Evolutionary conservation across 371 early-diverging fungal genomes (phyloP), one percentile per base, ranked within the genome.

Genomic region (Syncephalastrum racemosum): DNA sequence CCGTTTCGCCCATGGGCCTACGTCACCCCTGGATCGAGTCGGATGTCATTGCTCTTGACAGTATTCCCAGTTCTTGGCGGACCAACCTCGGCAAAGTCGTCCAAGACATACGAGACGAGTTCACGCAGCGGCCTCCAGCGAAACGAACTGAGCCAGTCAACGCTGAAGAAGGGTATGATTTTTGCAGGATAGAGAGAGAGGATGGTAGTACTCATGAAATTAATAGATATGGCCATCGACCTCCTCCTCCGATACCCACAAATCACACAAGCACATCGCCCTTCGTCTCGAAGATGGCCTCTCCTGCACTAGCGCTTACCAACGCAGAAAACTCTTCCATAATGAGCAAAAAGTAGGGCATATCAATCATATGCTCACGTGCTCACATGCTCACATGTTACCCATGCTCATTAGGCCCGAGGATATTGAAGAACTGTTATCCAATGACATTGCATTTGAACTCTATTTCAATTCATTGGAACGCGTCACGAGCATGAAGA

Each of bases 21-120:
- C 56, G 75, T 16, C 85, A 84, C 62, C 78, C 82, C 15, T 81
- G 79, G 77, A 68, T 84, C 14, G 82, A 84, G 15, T 63, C 75
- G 12, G 77, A 77, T 49, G 75, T 75, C 13, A 69, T 84, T 49
- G 60, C 77, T 50, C 66, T 69, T 42, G 75, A 72, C 64, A 23
- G 54, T 72, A 24, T 54, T 52, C 14, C 43, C 24, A 25, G 14
- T 23, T 18, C 51, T 3, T 42, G 39, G 18, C 68, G 66, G 36
- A 64, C 70, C 6, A 77, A 73, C 56, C 59, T 84, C 16, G 85
- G 85, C 4, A 59, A 62, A 31, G 50, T 82, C 25, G 71, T 82
- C n/a, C 75, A 75, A 55, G 80, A 79, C 41, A 79, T 84, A 44
- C 62, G 66, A 2, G 66, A 79, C 41, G 80, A 84, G 62, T 73